Evolutionary conservation across 192 early-diverging fungal species (phyloP).

Genomic region (Hyaloraphidium curvatum): DNA sequence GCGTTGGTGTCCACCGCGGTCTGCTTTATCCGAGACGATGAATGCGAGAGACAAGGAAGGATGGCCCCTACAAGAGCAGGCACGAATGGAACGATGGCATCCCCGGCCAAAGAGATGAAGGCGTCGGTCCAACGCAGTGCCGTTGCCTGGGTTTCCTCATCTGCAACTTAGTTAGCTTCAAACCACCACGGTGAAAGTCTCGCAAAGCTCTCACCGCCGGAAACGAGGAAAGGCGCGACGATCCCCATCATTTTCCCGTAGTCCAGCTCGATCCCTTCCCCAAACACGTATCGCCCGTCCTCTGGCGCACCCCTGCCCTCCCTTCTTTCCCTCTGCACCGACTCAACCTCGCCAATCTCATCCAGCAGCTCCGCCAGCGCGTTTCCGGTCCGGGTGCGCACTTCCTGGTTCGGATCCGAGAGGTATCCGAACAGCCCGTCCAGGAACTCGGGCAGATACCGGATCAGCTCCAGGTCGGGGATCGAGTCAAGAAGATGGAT

Average conservation of each 20-base stretch:
- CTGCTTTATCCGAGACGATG: conserved; percentile 35
- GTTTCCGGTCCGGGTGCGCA: conserved; percentile 58
- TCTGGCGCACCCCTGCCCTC: conserved; percentile 26
- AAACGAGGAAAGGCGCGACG: conserved; percentile 58
- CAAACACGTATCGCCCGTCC: conserved; percentile 43
- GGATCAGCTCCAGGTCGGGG: conserved; percentile 82
- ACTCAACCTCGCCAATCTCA: conserved; percentile 60
- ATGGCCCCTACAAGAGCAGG: conserved; percentile 65
- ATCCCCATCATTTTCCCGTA: conserved; percentile 72
- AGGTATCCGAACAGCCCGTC: conserved; percentile 80
- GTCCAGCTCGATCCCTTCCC: conserved; percentile 59
- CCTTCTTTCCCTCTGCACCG: conserved; percentile 27
- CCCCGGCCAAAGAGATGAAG: conserved; percentile 63
- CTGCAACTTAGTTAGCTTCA: conserved; percentile 9
- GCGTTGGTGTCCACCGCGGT: conserved; percentile 70
- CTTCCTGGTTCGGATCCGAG: conserved; percentile 75
- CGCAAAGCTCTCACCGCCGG: conserved; percentile 23
- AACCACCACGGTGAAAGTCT: no score
- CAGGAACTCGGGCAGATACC: conserved; percentile 80
- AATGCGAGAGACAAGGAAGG: conserved; percentile 69
- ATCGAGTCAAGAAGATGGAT: conserved; percentile 78
- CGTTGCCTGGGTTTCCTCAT: conserved; percentile 79
- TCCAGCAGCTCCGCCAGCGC: conserved; percentile 75
- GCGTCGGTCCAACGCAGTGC: conserved; percentile 83
- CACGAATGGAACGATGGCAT: conserved; percentile 64